Evolutionary conservation across 306 rosid genomes (phyloP).

Genomic region (Arachis hypogaea): DNA sequence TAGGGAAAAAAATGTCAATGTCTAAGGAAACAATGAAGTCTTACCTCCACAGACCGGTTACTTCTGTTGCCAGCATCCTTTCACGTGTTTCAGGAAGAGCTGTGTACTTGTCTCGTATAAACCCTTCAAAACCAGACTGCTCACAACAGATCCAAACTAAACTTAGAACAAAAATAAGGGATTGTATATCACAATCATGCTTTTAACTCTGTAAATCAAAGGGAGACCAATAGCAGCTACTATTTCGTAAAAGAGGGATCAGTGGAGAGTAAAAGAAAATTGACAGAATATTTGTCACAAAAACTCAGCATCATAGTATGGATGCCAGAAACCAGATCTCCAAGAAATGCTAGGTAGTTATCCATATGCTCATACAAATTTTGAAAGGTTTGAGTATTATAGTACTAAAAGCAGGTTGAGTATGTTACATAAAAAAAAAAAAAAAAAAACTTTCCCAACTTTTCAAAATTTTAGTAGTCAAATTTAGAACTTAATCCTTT

Average conservation of each 20-base stretch:
- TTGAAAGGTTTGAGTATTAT: neutral
- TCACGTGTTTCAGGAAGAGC: constrained; percentile 89
- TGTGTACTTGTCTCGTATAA: constrained; percentile 80
- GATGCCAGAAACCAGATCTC: neutral
- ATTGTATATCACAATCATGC: constrained; percentile 1
- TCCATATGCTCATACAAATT: neutral
- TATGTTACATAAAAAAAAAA: neutral
- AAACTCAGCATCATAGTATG: neutral
- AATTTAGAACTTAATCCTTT: too few species aligned
- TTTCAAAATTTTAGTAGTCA: too few species aligned
- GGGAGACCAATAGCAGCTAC: constrained; percentile 4
- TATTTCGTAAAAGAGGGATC: neutral
- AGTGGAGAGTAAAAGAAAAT: constrained; percentile 1
- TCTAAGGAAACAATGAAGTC: neutral
- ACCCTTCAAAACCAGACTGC: constrained; percentile 97
- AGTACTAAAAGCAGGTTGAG: neutral
- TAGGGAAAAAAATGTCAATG: neutral
- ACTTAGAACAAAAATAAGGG: constrained; percentile 7
- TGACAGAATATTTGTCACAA: neutral
- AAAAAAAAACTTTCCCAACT: too few species aligned
- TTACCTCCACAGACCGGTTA: constrained; percentile 87
- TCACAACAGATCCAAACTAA: constrained; percentile 36
- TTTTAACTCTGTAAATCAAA: neutral
- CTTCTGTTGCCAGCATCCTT: constrained; percentile 90
- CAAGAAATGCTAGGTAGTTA: neutral